Evolutionary conservation across 345 rosid genomes (phyloP).

Genomic region (Hibiscus trionum): DNA sequence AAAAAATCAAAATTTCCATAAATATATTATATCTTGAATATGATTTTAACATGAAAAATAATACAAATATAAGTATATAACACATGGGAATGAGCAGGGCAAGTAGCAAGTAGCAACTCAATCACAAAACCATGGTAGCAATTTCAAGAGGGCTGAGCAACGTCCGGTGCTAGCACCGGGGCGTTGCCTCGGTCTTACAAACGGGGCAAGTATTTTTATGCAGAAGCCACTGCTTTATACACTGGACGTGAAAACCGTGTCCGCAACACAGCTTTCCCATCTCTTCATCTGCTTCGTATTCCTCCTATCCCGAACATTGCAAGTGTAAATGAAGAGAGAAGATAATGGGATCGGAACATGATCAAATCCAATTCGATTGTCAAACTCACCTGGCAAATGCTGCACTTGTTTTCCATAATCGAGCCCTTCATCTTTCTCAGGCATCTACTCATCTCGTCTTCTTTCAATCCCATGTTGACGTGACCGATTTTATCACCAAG

Average conservation of each 20-base stretch:
- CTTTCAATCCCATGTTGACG: conserved; percentile 75
- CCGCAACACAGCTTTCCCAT: conserved; percentile 70
- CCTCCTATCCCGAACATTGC: conserved; percentile 46
- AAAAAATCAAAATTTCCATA: background rate
- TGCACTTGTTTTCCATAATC: conserved; percentile 57
- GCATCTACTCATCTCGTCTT: conserved; percentile 71
- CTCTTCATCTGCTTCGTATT: conserved; percentile 55
- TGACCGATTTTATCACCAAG: conserved; percentile 85
- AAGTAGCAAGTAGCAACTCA: background rate
- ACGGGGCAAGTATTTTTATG: conserved; percentile 82
- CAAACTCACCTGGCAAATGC: conserved; percentile 65
- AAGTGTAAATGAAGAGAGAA: conserved; percentile 13
- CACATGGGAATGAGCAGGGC: background rate
- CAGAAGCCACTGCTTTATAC: conserved; percentile 79
- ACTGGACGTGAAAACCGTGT: conserved; percentile 66
- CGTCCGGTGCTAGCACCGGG: conserved; percentile 22
- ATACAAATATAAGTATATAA: background rate
- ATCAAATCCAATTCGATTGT: background rate
- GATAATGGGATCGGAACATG: background rate
- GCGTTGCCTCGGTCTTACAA: conserved; percentile 57
- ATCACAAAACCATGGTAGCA: background rate
- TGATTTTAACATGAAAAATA: background rate
- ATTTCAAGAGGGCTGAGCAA: background rate
- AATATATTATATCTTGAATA: background rate
- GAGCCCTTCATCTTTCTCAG: conserved; percentile 51